phyloP scores from a whole-genome alignment of 2,329 filamentous ascomycete species.

The Penicillium sp. region DNA sequence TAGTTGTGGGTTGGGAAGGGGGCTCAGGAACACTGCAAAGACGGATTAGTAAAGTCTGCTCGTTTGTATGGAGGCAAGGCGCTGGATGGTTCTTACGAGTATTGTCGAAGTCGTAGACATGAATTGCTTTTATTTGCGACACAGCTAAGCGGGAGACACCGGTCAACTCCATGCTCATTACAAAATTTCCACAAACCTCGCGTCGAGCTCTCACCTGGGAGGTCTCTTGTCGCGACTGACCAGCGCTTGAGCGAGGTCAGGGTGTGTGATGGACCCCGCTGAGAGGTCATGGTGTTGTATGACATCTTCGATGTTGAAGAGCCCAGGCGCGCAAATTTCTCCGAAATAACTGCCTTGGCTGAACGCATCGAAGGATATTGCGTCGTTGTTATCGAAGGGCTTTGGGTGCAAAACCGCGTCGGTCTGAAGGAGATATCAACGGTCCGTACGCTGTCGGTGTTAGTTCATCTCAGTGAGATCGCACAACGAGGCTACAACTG shows the following conservation, averaged over 20 bases:
- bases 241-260: conserved; percentile 78
- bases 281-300: conserved; percentile 22
- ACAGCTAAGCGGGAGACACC: conserved; percentile 47
- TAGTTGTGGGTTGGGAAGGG: conserved; percentile 82
- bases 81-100: conserved; percentile 60
- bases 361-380: conserved; percentile 30
- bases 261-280: conserved; percentile 50
- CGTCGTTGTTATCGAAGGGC: neutral
- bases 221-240: conserved; percentile 73
- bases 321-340: conserved; percentile 27
- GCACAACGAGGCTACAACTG: neutral
- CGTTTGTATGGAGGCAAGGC: neutral
- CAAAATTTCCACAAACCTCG: neutral
- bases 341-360: conserved; percentile 38
- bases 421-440: neutral
- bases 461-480: conserved; percentile 5
- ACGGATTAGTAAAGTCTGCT: neutral
- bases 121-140: conserved; percentile 73
- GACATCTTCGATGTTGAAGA: conserved; percentile 23
- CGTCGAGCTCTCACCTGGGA: conserved; percentile 59
- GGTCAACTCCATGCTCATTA: neutral
- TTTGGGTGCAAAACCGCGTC: neutral
- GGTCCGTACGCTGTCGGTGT: neutral
- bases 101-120: conserved; percentile 98
- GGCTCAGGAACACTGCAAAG: conserved; percentile 78